Conservation (phyloP, 1,284 basidiomycete genomes). For the Naganishia cerealis region DNA sequence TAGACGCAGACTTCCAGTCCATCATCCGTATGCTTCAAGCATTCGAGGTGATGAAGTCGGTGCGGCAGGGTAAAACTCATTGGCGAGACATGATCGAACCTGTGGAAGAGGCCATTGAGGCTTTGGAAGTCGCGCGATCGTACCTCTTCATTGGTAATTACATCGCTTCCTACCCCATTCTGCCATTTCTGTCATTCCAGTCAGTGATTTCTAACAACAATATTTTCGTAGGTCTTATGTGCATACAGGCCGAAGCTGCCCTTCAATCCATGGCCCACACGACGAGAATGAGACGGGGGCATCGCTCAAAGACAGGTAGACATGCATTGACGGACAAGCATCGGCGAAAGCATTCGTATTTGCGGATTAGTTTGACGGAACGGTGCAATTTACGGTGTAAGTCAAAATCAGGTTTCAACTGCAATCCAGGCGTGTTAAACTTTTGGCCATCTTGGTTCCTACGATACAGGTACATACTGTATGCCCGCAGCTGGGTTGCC, state of each 20-base stretch:
- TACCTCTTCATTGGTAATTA: conserved; percentile 25
- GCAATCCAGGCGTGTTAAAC: background rate
- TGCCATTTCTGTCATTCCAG: background rate
- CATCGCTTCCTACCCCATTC: background rate
- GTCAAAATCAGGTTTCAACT: conserved; percentile 37
- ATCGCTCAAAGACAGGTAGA: conserved; percentile 13
- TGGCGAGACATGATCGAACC: conserved; percentile 22
- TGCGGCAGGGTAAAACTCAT: background rate
- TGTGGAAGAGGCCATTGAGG: conserved; percentile 22
- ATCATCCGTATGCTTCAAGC: conserved; percentile 18
- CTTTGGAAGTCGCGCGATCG: conserved; percentile 18
- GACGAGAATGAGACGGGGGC: background rate
- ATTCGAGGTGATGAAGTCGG: conserved; percentile 7
- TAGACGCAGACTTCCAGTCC: conserved; percentile 23
- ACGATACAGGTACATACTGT: conserved; percentile 72
- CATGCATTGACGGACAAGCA: conserved; percentile 60
- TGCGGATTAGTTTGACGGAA: conserved; percentile 82
- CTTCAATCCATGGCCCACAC: background rate
- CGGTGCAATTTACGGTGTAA: conserved; percentile 80
- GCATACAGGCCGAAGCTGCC: conserved; percentile 4
- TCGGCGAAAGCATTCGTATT: conserved; percentile 71
- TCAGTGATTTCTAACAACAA: background rate
- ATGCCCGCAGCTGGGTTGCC: conserved; percentile 81
- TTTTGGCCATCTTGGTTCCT: background rate
- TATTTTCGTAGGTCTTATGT: conserved; percentile 18